Conservation (phyloP, 352 stramenopile species). For the Salisapilia sapeloensis region DNA sequence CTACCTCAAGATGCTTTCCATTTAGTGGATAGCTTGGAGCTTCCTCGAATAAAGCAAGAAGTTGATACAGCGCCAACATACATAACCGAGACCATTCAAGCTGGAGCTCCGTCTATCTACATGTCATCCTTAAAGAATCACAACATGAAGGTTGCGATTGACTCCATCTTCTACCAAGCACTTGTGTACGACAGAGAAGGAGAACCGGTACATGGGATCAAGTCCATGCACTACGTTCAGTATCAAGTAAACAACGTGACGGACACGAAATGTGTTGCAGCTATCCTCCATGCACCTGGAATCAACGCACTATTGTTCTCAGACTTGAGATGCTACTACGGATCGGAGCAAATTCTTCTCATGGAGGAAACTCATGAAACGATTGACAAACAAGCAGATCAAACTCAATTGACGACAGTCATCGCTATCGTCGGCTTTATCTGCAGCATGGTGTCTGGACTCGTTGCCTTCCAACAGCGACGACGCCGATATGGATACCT, state of each 20-base stretch:
- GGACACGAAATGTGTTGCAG: constrained; percentile 28
- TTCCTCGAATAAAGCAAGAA: too few species aligned
- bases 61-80: too few species aligned
- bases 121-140: constrained; percentile 17
- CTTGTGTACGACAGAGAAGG: constrained; percentile 10
- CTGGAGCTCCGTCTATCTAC: too few species aligned
- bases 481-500: neutral
- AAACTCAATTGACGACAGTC: constrained; percentile 5
- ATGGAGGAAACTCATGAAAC: constrained; percentile 5
- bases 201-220: constrained; percentile 2
- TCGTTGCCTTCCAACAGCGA: constrained; percentile 1
- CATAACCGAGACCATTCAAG: too few species aligned
- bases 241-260: constrained; percentile 18
- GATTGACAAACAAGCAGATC: constrained; percentile 20
- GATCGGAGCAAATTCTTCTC: constrained; percentile 4
- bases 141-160: constrained; percentile 21
- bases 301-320: constrained; percentile 36
- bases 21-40: too few species aligned
- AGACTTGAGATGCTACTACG: constrained; percentile 30
- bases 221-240: constrained; percentile 31
- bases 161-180: constrained; percentile 32
- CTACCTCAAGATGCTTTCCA: too few species aligned
- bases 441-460: constrained; percentile 7
- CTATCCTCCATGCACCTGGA: constrained; percentile 17
- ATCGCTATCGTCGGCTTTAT: constrained; percentile 14